phyloP scores from a whole-genome alignment of 2,329 filamentous ascomycete species.

The Cladosporium sp. region DNA sequence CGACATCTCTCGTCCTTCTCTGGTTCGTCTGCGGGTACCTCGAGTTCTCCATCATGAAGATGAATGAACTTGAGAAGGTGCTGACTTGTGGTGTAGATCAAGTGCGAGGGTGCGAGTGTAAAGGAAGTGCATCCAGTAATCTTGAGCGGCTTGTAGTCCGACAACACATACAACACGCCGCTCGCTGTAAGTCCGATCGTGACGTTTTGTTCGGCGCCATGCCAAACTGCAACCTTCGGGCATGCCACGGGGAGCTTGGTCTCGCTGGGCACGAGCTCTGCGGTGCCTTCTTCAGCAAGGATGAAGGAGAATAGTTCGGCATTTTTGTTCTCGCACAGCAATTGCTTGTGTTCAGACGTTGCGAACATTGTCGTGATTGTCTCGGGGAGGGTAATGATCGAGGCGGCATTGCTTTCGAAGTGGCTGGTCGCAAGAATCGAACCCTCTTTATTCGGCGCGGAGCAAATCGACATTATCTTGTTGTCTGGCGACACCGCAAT shows the following conservation, averaged over 20 bases:
- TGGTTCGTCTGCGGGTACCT: slow-evolving; percentile 82
- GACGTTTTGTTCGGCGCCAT: slow-evolving; percentile 41
- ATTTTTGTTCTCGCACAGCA: slow-evolving; percentile 5
- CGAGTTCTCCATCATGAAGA: slow-evolving; percentile 66
- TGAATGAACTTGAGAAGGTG: slow-evolving; percentile 95
- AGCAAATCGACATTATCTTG: slow-evolving; percentile 37
- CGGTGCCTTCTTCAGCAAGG: neutral
- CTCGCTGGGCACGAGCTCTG: neutral
- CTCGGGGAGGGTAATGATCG: neutral
- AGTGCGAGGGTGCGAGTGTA: slow-evolving; percentile 73
- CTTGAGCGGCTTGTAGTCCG: slow-evolving; percentile 64
- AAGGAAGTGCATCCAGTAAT: slow-evolving; percentile 93
- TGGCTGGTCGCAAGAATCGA: neutral
- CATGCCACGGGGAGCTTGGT: slow-evolving; percentile 27
- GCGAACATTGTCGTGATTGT: slow-evolving; percentile 6
- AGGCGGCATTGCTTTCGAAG: neutral
- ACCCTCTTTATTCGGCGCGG: slow-evolving; percentile 21
- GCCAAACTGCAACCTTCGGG: slow-evolving; percentile 34
- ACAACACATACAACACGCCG: slow-evolving; percentile 59
- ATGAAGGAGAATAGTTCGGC: neutral
- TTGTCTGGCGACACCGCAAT: slow-evolving; percentile 48
- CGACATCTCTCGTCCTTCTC: slow-evolving; percentile 90
- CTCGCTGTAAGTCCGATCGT: slow-evolving; percentile 69
- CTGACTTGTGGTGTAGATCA: slow-evolving; percentile 89
- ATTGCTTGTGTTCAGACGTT: slow-evolving; percentile 3